Evolutionary conservation across 2,329 filamentous ascomycete genomes (phyloP).

Genomic region (Paracamarosporium sp.): DNA sequence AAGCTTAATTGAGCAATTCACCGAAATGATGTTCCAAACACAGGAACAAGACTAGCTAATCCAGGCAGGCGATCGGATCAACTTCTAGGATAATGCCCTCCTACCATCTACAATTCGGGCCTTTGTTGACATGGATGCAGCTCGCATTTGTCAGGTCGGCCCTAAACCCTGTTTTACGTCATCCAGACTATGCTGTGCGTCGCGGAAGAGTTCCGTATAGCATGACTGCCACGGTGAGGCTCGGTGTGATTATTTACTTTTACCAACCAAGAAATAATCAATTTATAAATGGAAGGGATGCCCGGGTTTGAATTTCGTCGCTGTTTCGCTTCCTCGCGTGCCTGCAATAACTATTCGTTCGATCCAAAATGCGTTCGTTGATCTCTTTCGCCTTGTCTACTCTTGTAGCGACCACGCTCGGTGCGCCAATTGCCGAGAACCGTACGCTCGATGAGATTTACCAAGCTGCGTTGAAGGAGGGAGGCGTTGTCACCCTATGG

Average conservation of each 20-base stretch:
- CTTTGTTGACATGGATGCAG: neutral
- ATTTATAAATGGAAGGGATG: neutral
- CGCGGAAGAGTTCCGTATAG: neutral
- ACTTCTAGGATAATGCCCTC: neutral
- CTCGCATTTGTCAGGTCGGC: neutral
- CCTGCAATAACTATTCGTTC: neutral
- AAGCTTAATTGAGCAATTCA: neutral
- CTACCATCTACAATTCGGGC: neutral
- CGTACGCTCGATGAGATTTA: slow-evolving; percentile 60
- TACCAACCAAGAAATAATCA: neutral
- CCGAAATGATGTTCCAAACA: neutral
- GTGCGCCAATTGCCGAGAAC: slow-evolving; percentile 46
- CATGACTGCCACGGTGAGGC: neutral
- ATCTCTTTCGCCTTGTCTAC: neutral
- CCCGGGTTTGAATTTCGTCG: neutral
- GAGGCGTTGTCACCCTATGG: slow-evolving; percentile 55
- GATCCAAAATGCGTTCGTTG: neutral
- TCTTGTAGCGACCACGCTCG: neutral
- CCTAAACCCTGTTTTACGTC: neutral
- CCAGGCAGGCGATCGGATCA: neutral
- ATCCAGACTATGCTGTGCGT: neutral
- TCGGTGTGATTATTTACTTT: neutral
- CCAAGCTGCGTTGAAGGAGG: slow-evolving; percentile 57
- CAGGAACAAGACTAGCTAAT: neutral
- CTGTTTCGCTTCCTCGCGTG: neutral